Evolutionary conservation across 2,329 filamentous ascomycete species (phyloP).

Genomic region (Paraphoma sp.): DNA sequence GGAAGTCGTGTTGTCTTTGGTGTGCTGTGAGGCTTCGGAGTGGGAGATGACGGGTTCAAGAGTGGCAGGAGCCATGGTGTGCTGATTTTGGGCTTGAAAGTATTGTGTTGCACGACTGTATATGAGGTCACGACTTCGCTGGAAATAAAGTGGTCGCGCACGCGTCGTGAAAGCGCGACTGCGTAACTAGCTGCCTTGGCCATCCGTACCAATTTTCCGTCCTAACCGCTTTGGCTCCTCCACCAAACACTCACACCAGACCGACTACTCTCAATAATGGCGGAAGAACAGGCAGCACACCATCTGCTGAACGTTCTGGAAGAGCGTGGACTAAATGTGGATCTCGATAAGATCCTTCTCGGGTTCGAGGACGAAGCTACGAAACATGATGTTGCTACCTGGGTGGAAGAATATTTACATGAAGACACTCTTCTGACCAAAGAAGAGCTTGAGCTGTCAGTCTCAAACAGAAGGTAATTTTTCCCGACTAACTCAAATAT

Average conservation of each 20-base stretch:
- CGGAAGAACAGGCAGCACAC: constrained; percentile 47
- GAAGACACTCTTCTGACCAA: constrained; percentile 54
- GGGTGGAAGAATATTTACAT: constrained; percentile 57
- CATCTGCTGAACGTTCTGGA: constrained; percentile 53
- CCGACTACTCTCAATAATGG: constrained; percentile 25
- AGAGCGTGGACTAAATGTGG: constrained; percentile 52
- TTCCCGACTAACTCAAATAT: no score
- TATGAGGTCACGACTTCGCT: no score
- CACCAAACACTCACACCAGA: constrained; percentile 27
- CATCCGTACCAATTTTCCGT: constrained; percentile 19
- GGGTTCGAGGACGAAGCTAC: constrained; percentile 55
- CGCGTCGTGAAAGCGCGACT: constrained; percentile 43
- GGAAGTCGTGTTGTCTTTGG: constrained; percentile 15
- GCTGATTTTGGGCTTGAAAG: not conserved
- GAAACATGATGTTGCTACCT: constrained; percentile 48
- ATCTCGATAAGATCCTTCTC: constrained; percentile 55
- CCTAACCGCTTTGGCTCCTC: constrained; percentile 32
- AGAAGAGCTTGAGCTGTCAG: constrained; percentile 55
- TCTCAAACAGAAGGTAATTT: no score
- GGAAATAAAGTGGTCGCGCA: constrained; percentile 20
- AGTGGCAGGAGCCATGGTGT: constrained; percentile 36
- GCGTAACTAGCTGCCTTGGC: constrained; percentile 27
- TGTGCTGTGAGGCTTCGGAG: constrained; percentile 22
- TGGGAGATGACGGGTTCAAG: constrained; percentile 32
- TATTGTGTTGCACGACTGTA: no score